Percentiles rank a stretch among this genome's conserved stretches.
phyloP scores from a whole-genome alignment of 768 basidiomycete species.

The Leccinum incarnatum region DNA sequence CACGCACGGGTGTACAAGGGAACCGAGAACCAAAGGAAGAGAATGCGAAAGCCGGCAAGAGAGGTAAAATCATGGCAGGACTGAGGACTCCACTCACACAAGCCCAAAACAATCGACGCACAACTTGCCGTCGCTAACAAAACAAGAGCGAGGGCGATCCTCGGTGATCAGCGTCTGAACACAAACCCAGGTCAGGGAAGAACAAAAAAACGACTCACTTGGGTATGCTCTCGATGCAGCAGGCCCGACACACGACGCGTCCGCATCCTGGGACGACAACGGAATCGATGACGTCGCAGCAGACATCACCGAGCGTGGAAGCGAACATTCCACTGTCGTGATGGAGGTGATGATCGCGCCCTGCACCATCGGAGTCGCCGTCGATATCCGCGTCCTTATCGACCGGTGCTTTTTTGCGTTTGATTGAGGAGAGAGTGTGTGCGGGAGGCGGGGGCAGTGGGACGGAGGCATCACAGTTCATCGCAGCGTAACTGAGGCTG shows the following conservation, averaged over 20 bases:
- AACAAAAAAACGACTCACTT: slow-evolving; percentile 27
- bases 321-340: neutral
- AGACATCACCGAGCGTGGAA: neutral
- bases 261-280: slow-evolving; percentile 33
- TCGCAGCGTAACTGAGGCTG: slow-evolving; percentile 19
- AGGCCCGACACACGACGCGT: slow-evolving; percentile 33
- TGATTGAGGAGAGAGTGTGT: slow-evolving; percentile 2
- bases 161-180: slow-evolving; percentile 8
- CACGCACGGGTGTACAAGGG: neutral
- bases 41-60: neutral
- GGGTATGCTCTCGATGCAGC: slow-evolving; percentile 35
- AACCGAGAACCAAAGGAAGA: too few relatives aligned
- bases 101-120: slow-evolving; percentile 32
- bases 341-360: neutral
- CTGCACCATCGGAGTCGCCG: neutral
- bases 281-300: slow-evolving; percentile 6
- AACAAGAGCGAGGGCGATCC: too few relatives aligned
- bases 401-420: slow-evolving; percentile 29
- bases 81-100: slow-evolving; percentile 7
- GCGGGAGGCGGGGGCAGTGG: neutral
- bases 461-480: slow-evolving; percentile 19
- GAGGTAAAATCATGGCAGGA: neutral
- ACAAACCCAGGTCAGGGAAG: neutral
- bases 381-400: slow-evolving; percentile 21
- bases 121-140: slow-evolving; percentile 29